Evolutionary conservation across 176 grass and related monocot species (phyloP).

Genomic region (Pharus latifolius): DNA sequence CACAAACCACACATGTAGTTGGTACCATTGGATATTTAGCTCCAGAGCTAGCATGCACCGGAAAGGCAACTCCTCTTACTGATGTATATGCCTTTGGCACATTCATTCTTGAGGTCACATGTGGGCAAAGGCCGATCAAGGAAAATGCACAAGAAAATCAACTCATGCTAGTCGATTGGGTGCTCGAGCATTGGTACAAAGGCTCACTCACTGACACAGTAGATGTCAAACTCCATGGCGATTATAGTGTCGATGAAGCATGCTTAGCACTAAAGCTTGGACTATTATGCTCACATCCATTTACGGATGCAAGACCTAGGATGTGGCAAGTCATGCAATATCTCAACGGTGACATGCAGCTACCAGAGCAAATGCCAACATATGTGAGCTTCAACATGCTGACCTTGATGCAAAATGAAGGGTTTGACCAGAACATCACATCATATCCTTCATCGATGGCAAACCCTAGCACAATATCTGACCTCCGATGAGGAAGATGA

Average conservation of each 20-base stretch:
- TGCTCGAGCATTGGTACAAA: slow-evolving; percentile 11
- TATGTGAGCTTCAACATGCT: slow-evolving; percentile 6
- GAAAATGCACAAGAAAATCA: neutral
- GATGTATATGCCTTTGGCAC: slow-evolving; percentile 54
- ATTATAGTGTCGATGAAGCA: slow-evolving; percentile 8
- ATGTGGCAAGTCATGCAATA: slow-evolving; percentile 31
- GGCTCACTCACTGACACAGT: slow-evolving; percentile 3
- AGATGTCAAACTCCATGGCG: neutral
- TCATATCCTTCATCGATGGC: neutral
- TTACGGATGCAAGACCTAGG: slow-evolving; percentile 5
- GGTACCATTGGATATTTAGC: slow-evolving; percentile 52
- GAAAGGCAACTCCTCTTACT: slow-evolving; percentile 34
- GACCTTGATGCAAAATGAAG: neutral
- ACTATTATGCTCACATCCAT: slow-evolving; percentile 33
- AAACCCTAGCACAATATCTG: neutral
- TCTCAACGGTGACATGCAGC: slow-evolving; percentile 8
- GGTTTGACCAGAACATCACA: neutral
- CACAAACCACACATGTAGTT: slow-evolving; percentile 30
- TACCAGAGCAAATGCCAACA: slow-evolving; percentile 6
- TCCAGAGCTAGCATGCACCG: slow-evolving; percentile 23
- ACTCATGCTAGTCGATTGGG: slow-evolving; percentile 16
- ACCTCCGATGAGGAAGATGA: neutral
- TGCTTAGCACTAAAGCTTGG: slow-evolving; percentile 40
- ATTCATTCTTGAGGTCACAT: slow-evolving; percentile 35
- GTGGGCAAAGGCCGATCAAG: slow-evolving; percentile 12